These are phyloP conservation scores for Baeospora myosura DNA, from an alignment of 1,284 basidiomycete species.

Conservation along the genomic window DNA sequence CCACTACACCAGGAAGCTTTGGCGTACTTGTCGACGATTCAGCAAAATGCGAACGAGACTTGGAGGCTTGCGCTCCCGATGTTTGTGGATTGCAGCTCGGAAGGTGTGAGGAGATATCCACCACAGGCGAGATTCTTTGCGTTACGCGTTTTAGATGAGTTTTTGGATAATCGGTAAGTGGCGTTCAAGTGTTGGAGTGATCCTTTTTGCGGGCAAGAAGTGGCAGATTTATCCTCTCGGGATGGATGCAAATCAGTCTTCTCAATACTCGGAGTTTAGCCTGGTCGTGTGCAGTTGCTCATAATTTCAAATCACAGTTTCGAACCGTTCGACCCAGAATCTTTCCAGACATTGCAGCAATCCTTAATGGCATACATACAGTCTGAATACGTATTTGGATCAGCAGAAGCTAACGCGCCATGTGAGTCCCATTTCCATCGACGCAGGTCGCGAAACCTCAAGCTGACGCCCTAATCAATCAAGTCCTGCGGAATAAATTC, in stretches of 20 bases:
- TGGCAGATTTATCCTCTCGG: not conserved
- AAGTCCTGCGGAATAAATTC: constrained; percentile 93
- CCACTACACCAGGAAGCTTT: constrained; percentile 74
- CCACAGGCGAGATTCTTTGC: constrained; percentile 79
- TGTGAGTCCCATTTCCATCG: constrained; percentile 48
- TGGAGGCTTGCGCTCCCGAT: constrained; percentile 75
- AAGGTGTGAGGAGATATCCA: constrained; percentile 60
- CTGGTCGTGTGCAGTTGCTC: constrained; percentile 6
- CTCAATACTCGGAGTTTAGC: too few species aligned
- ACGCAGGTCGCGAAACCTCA: too few species aligned
- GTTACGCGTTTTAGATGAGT: constrained; percentile 79
- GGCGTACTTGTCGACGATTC: constrained; percentile 70
- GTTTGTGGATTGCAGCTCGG: constrained; percentile 56
- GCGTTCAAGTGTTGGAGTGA: too few species aligned
- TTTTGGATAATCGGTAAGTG: constrained; percentile 76
- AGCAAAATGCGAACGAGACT: constrained; percentile 66
- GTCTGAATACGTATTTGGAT: constrained; percentile 71
- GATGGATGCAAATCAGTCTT: too few species aligned
- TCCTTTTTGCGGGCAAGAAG: too few species aligned
- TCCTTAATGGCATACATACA: constrained; percentile 69
- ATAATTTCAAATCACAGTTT: constrained; percentile 39
- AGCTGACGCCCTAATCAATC: not conserved
- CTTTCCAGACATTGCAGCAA: constrained; percentile 65
- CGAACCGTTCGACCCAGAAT: constrained; percentile 61
- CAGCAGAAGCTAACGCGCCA: constrained; percentile 64